These are phyloP conservation scores for Croton setiger DNA, from an alignment of 441 rosid species.

Conservation along the genomic window DNA sequence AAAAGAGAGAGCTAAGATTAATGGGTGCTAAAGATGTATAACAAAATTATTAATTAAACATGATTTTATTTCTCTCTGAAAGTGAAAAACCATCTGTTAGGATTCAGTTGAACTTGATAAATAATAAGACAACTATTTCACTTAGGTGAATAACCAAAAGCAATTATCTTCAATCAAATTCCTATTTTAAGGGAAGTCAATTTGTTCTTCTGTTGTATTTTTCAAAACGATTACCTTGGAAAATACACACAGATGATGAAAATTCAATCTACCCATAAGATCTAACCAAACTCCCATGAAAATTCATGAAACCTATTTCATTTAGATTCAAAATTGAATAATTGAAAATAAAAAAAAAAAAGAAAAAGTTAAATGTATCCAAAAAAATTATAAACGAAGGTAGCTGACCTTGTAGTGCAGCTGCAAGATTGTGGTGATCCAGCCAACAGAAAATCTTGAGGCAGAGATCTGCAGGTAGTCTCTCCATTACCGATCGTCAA, in stretches of 20 bases:
- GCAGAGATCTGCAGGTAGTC: slow-evolving; percentile 40
- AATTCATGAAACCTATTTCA: too few species aligned
- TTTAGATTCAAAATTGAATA: neutral
- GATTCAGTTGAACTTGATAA: too few species aligned
- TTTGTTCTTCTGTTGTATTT: too few species aligned
- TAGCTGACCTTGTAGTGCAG: slow-evolving; percentile 42
- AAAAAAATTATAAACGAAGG: neutral
- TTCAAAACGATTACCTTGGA: neutral
- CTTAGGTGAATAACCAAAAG: too few species aligned
- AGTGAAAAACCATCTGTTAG: too few species aligned
- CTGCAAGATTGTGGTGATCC: slow-evolving; percentile 49
- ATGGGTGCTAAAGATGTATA: too few species aligned
- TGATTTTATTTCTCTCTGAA: neutral
- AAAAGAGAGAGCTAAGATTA: too few species aligned
- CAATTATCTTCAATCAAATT: too few species aligned
- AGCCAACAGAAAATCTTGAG: slow-evolving; percentile 40
- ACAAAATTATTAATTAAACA: neutral
- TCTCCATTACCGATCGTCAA: slow-evolving; percentile 30
- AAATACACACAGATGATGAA: too few species aligned
- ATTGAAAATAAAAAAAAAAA: neutral
- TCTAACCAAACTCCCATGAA: neutral
- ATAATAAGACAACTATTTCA: too few species aligned
- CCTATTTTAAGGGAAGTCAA: too few species aligned
- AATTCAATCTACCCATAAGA: neutral
- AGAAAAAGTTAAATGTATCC: neutral